Evolutionary conservation across 768 basidiomycete genomes (phyloP).

Genomic region (Xerocomus spinulosus): DNA sequence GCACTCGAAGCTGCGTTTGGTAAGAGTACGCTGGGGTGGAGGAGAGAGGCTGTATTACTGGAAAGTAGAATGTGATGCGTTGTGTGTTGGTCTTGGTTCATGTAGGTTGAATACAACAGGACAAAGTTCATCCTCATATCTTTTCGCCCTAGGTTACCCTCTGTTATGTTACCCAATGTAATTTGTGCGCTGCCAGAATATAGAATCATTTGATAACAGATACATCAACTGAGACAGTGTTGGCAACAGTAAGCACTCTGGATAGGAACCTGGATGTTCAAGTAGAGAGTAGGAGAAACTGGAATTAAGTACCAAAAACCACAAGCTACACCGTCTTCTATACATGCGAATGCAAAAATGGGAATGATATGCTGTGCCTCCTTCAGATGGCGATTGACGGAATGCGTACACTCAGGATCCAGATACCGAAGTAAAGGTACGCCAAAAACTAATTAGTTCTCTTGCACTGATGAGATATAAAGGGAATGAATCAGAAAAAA

Average conservation of each 20-base stretch:
- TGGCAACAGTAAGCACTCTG: conserved; percentile 5
- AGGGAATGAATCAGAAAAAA: conserved; percentile 17
- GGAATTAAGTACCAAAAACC: conserved; percentile 23
- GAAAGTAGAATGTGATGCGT: conserved; percentile 47
- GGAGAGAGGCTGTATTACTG: conserved; percentile 45
- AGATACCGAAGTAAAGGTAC: conserved; percentile 10
- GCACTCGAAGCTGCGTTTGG: conserved; percentile 84
- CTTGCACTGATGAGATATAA: conserved; percentile 40
- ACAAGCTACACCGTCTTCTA: conserved; percentile 41
- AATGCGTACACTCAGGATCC: conserved; percentile 16
- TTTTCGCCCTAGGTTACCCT: too few relatives aligned
- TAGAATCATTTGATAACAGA: conserved; percentile 10
- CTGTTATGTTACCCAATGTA: too few relatives aligned
- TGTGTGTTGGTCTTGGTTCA: not conserved
- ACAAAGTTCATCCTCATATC: too few relatives aligned
- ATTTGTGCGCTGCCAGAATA: conserved; percentile 2
- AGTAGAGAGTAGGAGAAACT: conserved; percentile 1
- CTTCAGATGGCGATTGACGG: conserved; percentile 59
- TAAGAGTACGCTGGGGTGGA: conserved; percentile 61
- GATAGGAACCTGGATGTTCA: conserved; percentile 9
- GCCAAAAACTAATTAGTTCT: conserved; percentile 39
- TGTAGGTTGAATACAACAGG: too few relatives aligned
- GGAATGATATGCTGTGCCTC: conserved; percentile 53
- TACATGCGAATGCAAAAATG: conserved; percentile 50
- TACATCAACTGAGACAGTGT: conserved; percentile 10